Evolutionary conservation across 169 alveolate species (phyloP), one percentile per base, ranked within the genome.

Genomic region (Prorocentrum cordatum): DNA sequence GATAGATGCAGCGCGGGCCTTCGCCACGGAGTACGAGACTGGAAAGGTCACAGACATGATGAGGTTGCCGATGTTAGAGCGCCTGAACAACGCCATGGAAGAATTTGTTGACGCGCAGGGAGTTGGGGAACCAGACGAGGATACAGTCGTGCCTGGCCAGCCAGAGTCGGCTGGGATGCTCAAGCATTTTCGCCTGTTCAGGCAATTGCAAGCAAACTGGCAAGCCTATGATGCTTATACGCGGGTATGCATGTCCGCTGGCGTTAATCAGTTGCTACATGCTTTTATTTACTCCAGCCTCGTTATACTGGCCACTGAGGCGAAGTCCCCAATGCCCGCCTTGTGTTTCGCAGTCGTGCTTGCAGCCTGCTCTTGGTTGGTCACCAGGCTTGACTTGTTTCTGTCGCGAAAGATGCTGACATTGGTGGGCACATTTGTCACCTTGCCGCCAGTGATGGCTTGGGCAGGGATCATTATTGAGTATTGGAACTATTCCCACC

Each of bases 161-260:
- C 9, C n/a, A 50, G 68, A 58, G 35, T 35, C 18, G 18, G 68
- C 24, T 3, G 24, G 35, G 35, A 58, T 58, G 68, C 32, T 58
- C 35, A 45, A 71, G 66, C 83, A 71, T 45, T 27, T 71, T 16
- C n/a, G 26, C n/a, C 35, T 71, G 31, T 71, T 26, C 66, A 27
- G 59, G 27, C 83, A 71, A 14, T 29, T 71, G 27, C 83, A 71
- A 18, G 59, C 67, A 38, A 71, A 71, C 54, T 71, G 83, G 83
- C 83, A 71, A 66, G 27, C 47, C 45, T 58, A 71, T 35, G 83
- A 71, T 50, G 83, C 83, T 2, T 71, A 71, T 27, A 66, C 83
- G 20, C 26, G 83, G 2, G 83, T 71, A 2, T 27, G 47, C 22
- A 71, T 71, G 83, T 42, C 47, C 27, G 42, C 42, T 64, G 83